Conservation (phyloP, 805 yeast genomes). For the Candida tallmaniae region DNA sequence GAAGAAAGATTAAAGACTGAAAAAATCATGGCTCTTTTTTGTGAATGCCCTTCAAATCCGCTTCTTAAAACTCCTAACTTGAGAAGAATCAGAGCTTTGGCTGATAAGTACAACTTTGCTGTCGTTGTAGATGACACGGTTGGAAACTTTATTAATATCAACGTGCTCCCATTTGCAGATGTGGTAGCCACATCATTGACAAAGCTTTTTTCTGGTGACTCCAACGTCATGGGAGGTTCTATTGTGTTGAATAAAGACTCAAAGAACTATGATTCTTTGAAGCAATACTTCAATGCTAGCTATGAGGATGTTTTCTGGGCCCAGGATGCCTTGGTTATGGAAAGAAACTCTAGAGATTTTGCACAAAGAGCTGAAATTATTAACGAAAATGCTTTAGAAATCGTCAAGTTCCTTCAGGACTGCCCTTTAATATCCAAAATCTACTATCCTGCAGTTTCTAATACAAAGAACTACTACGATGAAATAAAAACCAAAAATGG, state of each 20-base stretch:
- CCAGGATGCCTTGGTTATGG: slow-evolving; percentile 89
- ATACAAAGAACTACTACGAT: slow-evolving; percentile 64
- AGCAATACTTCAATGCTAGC: slow-evolving; percentile 44
- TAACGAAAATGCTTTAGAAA: slow-evolving; percentile 52
- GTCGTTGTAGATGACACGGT: slow-evolving; percentile 92
- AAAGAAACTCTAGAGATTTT: slow-evolving; percentile 90
- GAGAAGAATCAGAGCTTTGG: slow-evolving; percentile 55
- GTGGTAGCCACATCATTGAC: slow-evolving; percentile 83
- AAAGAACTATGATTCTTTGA: slow-evolving; percentile 44
- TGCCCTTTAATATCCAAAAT: slow-evolving; percentile 56
- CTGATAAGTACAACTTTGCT: slow-evolving; percentile 67
- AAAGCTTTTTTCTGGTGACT: slow-evolving; percentile 89
- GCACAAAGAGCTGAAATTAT: slow-evolving; percentile 54
- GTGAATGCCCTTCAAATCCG: slow-evolving; percentile 97
- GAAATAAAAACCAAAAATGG: slow-evolving; percentile 60
- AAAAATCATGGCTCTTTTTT: slow-evolving; percentile 66
- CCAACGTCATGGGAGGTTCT: slow-evolving; percentile 94
- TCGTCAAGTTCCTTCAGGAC: slow-evolving; percentile 48
- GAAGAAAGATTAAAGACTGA: slow-evolving; percentile 52
- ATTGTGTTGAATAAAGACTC: slow-evolving; percentile 71
- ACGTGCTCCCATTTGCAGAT: slow-evolving; percentile 80
- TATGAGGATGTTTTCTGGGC: slow-evolving; percentile 82
- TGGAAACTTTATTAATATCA: slow-evolving; percentile 83
- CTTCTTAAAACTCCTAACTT: slow-evolving; percentile 80
- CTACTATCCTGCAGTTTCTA: slow-evolving; percentile 63